A percentile compares a stretch with the other conserved stretches of the same genome.
phyloP scores from a whole-genome alignment of 768 basidiomycete species.

The Podaxis mareebaensis region DNA sequence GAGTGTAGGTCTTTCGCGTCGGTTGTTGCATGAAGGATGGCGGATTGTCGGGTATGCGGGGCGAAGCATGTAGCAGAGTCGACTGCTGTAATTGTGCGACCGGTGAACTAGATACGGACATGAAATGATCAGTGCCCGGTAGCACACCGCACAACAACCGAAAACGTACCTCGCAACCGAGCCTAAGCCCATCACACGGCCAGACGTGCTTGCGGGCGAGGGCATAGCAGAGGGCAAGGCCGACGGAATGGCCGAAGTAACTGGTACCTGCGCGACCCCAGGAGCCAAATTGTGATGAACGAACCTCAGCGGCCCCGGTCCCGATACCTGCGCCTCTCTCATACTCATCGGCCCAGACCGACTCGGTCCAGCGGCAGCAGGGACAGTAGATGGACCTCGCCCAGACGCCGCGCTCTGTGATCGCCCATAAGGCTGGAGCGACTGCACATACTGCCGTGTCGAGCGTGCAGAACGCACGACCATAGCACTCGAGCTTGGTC shows the following conservation, averaged over 20 bases:
- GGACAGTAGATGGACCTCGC: constrained; percentile 4
- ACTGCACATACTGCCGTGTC: constrained; percentile 16
- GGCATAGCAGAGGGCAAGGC: constrained; percentile 7
- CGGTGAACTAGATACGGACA: constrained; percentile 22
- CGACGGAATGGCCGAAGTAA: not conserved
- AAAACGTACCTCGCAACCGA: constrained; percentile 17
- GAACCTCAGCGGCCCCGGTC: constrained; percentile 9
- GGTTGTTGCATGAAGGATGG: constrained; percentile 18
- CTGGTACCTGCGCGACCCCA: not conserved
- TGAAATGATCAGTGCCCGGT: constrained; percentile 1
- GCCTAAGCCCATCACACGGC: not conserved
- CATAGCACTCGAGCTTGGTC: constrained; percentile 1
- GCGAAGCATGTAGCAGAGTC: constrained; percentile 18
- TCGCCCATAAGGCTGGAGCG: constrained; percentile 28
- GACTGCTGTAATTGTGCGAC: constrained; percentile 17
- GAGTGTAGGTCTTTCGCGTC: constrained; percentile 33
- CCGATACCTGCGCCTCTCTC: constrained; percentile 11
- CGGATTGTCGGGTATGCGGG: constrained; percentile 18
- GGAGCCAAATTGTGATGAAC: constrained; percentile 12
- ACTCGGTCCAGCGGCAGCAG: constrained; percentile 16
- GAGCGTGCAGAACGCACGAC: constrained; percentile 19
- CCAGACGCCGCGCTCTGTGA: constrained; percentile 22
- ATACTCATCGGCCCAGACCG: not conserved
- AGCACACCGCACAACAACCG: not conserved
- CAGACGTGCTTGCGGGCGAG: constrained; percentile 13